Base-by-base conservation (phyloP, 345 rosid genomes). In the Ailanthus altissimus region DNA sequence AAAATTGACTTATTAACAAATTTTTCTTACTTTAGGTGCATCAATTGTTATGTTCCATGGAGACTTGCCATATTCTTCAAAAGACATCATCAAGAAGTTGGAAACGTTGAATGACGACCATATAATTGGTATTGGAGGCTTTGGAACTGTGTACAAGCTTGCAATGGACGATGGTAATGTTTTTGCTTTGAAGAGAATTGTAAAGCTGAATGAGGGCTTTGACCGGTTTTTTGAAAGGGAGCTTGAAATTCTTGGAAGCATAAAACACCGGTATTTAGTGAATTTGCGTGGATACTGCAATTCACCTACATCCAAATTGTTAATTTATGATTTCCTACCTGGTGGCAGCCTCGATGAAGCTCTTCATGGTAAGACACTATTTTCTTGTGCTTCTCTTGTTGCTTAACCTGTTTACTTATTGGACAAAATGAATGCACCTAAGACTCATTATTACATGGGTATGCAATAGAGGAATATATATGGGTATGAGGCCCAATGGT, bases 321-420 rank as follows among this genome's bases (percentile, higher is more conserved):
- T 96, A 71, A 88, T 96, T 13, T 96, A 96, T 81, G 99, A 96
- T 75, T 96, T 80, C 86, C 89, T 96, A 68, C 83, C 98, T 76
- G 99, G 99, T 72, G 99, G 98, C 76, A 96, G 92, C 87, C 97
- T 93, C 77, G 98, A 91, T 81, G 93, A 91, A 89, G 97, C 95
- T 70, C 99, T 97, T 84, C 99, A 94, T 56, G 98, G 99, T 96
- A 82, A 82, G 83, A 75, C 7, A 9, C 47, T 43, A 65, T 75
- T 51, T 63, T 53, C 43, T 82, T 28, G 28, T 46, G 50, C 36
- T 71, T 25, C 21, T 81, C 45, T 77, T 72, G 23, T 47, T 78
- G 42, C 70, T 72, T 47, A 46, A 20, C 77, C 1, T 53, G 62
- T 51, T 43, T 23, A 38, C 38, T 47, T 15, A 38, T 36, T 2